Percentiles rank a stretch among this genome's conserved stretches.
These are phyloP conservation scores for Aspergillus glaucus DNA, from an alignment of 2,329 filamentous ascomycete species.

Conservation along the genomic window DNA sequence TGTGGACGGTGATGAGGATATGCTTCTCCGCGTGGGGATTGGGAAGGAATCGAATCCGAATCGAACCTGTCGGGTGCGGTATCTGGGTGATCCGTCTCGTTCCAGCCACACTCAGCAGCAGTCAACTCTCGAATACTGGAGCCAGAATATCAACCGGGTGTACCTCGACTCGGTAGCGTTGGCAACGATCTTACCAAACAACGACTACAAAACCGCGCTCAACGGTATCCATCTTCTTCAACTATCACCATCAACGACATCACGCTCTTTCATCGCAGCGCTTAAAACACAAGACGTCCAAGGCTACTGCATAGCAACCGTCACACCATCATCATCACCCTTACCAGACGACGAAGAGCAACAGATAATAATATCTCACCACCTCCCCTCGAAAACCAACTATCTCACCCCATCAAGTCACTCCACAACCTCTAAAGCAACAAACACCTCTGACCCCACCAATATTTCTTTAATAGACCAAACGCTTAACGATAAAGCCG, in stretches of 20 bases:
- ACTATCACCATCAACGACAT: background rate
- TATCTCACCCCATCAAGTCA: background rate
- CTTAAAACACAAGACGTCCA: slow-evolving; percentile 7
- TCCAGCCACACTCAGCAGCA: background rate
- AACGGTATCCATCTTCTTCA: slow-evolving; percentile 11
- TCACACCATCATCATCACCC: background rate
- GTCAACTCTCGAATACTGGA: slow-evolving; percentile 12
- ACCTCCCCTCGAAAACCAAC: background rate
- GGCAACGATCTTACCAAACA: slow-evolving; percentile 4
- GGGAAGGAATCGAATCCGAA: slow-evolving; percentile 12
- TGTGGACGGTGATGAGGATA: slow-evolving; percentile 11
- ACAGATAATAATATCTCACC: background rate
- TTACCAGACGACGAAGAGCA: background rate
- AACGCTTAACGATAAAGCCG: background rate
- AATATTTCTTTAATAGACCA: background rate
- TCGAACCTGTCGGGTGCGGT: slow-evolving; percentile 13
- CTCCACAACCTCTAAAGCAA: background rate
- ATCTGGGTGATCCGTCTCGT: slow-evolving; percentile 11
- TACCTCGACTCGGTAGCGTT: slow-evolving; percentile 16
- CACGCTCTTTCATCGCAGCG: slow-evolving; percentile 9
- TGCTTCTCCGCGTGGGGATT: slow-evolving; percentile 14
- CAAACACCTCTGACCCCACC: background rate
- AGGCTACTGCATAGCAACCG: slow-evolving; percentile 14
- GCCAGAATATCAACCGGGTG: slow-evolving; percentile 9
- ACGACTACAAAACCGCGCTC: slow-evolving; percentile 8